Evolutionary conservation across 306 rosid genomes (phyloP).

Genomic region (Morella rubra): DNA sequence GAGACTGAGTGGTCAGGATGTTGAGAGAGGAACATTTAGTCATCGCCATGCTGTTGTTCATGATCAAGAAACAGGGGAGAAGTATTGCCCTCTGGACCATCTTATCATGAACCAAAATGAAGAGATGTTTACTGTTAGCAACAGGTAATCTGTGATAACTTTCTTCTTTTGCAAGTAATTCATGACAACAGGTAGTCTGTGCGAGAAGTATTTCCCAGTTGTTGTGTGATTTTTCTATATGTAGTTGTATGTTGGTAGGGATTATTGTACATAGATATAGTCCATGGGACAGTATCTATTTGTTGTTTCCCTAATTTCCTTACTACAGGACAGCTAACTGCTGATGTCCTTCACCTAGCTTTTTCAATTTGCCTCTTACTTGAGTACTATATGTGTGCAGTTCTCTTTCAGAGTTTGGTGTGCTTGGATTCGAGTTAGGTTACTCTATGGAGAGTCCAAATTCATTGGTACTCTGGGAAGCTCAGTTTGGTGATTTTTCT

Average conservation of each 20-base stretch:
- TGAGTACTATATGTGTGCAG: slow-evolving; percentile 44
- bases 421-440: slow-evolving; percentile 97
- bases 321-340: neutral
- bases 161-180: neutral
- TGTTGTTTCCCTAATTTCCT: neutral
- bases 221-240: neutral
- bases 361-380: slow-evolving; percentile 17
- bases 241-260: neutral
- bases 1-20: slow-evolving; percentile 95
- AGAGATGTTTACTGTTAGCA: slow-evolving; percentile 97
- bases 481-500: slow-evolving; percentile 98
- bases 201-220: no score
- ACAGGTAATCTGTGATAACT: slow-evolving; percentile 59
- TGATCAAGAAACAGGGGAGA: slow-evolving; percentile 83
- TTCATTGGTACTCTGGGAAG: slow-evolving; percentile 94
- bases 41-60: slow-evolving; percentile 93
- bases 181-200: neutral
- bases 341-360: neutral
- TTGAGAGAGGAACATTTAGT: slow-evolving; percentile 97
- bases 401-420: slow-evolving; percentile 94
- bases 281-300: neutral
- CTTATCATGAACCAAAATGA: slow-evolving; percentile 80
- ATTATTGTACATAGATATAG: neutral
- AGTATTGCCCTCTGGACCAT: slow-evolving; percentile 85
- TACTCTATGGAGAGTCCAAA: slow-evolving; percentile 98